Evolutionary conservation across 441 rosid genomes (phyloP).

Genomic region (Geranium incanum): DNA sequence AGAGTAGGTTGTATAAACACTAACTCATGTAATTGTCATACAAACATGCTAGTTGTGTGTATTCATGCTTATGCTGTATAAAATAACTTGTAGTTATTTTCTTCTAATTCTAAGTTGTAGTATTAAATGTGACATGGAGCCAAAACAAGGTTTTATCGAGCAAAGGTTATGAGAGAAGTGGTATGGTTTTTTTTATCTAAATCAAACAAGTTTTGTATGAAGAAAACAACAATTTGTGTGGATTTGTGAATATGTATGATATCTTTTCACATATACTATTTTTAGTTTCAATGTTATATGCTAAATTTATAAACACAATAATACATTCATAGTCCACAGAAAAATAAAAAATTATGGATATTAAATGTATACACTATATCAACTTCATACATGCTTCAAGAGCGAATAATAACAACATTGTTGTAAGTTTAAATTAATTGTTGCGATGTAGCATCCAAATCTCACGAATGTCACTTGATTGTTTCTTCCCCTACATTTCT

Average conservation of each 20-base stretch:
- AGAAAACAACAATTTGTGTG: no score
- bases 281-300: no score
- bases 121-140: no score
- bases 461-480: background rate
- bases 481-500: slow-evolving; percentile 18
- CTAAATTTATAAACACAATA: background rate
- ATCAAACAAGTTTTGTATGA: no score
- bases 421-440: background rate
- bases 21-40: background rate
- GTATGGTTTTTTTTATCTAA: no score
- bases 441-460: background rate
- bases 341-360: background rate
- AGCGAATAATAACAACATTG: background rate
- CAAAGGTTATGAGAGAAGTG: no score
- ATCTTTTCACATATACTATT: no score
- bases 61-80: background rate
- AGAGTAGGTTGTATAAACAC: background rate
- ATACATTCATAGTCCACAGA: background rate
- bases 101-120: no score
- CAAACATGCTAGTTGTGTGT: background rate
- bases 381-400: background rate
- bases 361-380: background rate
- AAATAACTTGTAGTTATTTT: background rate
- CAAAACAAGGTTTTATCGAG: no score
- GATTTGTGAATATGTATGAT: no score